Base-by-base conservation (phyloP, 805 yeast species). In the Wickerhamomyces bisporus region DNA sequence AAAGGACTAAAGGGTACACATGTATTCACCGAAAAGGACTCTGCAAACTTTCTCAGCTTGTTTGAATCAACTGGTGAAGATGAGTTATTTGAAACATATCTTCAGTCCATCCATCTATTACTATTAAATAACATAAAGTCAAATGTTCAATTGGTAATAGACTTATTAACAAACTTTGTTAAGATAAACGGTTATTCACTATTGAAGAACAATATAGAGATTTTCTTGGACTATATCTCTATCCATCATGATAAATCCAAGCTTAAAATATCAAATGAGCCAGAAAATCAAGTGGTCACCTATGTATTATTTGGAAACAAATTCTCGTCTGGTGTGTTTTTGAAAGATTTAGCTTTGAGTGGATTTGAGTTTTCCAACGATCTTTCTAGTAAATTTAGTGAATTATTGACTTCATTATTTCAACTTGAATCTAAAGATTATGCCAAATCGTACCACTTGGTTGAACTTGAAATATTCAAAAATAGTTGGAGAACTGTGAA, bases 61-160 rank as follows among this genome's bases (percentile, higher is more conserved):
- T 71, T 66, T 43, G 60, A 56, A 25, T 54, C 59, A 11, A 54
- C 57, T 27, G 52, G 62, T 25, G 83, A 78, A 47, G 82, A 79
- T 12, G 73, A 65, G 4, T 57, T 87, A 5, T 72, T 69, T 40
- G 71, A 75, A 38, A 67, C 56, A 0, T 56, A 73, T 3, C 45
- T 68, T 9, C 86, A 81, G 47, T 69, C 80, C 0, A 56, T 77
- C 25, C 68, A 71, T 42, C 52, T 82, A 38, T 64, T 65, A 38
- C 49, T 76, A 7, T 41, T 79, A 24, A 54, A 71, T 13, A 62
- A 65, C 44, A 56, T 70, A 29, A 56, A 69, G 30, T 44, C 60
- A 0, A 41, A 57, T 7, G 45, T 52, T 1, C 42, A 52, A 9
- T 36, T 46, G 4, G 48, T 52, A 13, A 7, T 52, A 6, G 43